Evolutionary conservation across 441 rosid species (phyloP), one percentile per base, ranked within the genome.

Genomic region (Euphorbia celastroides): DNA sequence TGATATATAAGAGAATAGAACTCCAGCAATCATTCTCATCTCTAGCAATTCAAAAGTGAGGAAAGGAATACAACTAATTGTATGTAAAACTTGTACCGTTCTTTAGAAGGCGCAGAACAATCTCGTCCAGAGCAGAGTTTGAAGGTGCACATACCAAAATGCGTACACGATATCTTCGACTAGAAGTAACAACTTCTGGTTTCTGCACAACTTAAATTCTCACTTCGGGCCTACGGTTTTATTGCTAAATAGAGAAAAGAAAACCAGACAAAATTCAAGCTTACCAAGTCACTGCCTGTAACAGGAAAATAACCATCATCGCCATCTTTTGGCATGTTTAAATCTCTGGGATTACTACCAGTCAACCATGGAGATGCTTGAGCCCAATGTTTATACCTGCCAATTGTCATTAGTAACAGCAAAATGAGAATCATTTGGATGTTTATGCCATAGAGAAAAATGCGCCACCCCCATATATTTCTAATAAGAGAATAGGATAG

Each of bases 41-140:
- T 19, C 38, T 32, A 36, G 25, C 2, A 48, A 48, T 20, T 48
- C 54, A 48, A 48, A 48, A 48, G 23, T 1, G 22, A 48, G 54
- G 7, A 48, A 48, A 48, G 19, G 23, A 7, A 59, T 57, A 11
- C 32, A 34, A 62, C 28, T 31, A 28, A 25, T 31, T 72, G 67
- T 12, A 41, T 2, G 23, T 66, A 59, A 70, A 69, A 74, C 60
- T 66, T 72, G 73, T 82, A 91, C 99, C 97, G 22, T 84, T 70
- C 70, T 78, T 84, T 50, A 93, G 77, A 80, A 93, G 86, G 71
- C 96, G 93, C 72, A 85, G 69, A 58, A 93, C 90, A 75, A 91
- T 93, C 84, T 93, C 99, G 80, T 93, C 97, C 73, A 93, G 89
- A n/a, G 97, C 99, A 57, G 99, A 93, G 81, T 93, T 93, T 69